Percentiles rank a stretch among this genome's conserved stretches.
These are phyloP conservation scores for Chlamydomonas incerta DNA, from an alignment of 139 green algal species.

Conservation along the genomic window DNA sequence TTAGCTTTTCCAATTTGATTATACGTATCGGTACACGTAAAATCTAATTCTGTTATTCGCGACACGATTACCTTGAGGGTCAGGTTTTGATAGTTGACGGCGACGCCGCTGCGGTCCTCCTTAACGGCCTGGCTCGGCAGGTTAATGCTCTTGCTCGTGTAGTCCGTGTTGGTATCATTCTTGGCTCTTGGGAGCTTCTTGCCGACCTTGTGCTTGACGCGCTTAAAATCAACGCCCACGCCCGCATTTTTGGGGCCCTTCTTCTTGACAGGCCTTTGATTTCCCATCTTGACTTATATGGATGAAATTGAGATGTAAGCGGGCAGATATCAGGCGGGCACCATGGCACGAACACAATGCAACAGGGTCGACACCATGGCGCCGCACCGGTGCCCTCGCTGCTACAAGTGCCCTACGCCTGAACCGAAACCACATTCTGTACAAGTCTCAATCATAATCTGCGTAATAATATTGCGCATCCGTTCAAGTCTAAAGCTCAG, in stretches of 20 bases:
- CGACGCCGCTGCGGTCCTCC: constrained; percentile 72
- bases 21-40: too few relatives aligned
- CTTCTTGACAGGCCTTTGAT: not conserved
- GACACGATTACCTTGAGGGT: constrained; percentile 88
- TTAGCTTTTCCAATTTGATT: too few relatives aligned
- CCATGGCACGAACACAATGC: too few relatives aligned
- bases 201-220: constrained; percentile 88
- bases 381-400: too few relatives aligned
- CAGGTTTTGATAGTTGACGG: constrained; percentile 81
- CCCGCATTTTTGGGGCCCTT: constrained; percentile 78
- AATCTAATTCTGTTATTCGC: too few relatives aligned
- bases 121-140: constrained; percentile 74
- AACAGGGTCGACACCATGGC: too few relatives aligned
- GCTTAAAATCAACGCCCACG: constrained; percentile 89
- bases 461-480: too few relatives aligned
- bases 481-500: too few relatives aligned
- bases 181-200: constrained; percentile 83
- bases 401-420: too few relatives aligned
- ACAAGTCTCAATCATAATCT: too few relatives aligned
- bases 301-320: not conserved
- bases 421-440: too few relatives aligned
- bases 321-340: too few relatives aligned
- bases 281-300: not conserved
- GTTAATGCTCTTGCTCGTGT: constrained; percentile 75
- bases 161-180: constrained; percentile 86